Conservation (phyloP, 2,329 filamentous ascomycete species). For the Microcyclosporella mali region DNA sequence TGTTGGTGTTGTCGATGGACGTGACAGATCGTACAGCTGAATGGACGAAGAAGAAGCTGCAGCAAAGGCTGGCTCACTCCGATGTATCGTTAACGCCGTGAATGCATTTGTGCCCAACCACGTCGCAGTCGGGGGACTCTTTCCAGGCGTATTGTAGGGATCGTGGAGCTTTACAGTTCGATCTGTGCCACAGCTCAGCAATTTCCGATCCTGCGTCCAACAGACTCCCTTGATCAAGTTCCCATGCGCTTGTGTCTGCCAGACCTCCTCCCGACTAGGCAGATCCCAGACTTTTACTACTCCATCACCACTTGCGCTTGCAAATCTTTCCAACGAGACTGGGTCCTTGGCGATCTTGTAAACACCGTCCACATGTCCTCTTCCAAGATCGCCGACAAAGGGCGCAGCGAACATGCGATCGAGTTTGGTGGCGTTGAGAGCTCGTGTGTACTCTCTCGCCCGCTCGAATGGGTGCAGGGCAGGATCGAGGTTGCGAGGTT, state of each 20-base stretch:
- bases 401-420: constrained; percentile 86
- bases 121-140: constrained; percentile 68
- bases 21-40: constrained; percentile 80
- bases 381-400: constrained; percentile 79
- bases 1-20: constrained; percentile 68
- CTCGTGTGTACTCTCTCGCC: constrained; percentile 75
- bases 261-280: constrained; percentile 64
- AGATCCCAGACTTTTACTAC: constrained; percentile 91
- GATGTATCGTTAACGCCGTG: constrained; percentile 76
- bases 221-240: constrained; percentile 88
- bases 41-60: constrained; percentile 67
- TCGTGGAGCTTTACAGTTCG: constrained; percentile 86
- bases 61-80: constrained; percentile 71
- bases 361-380: constrained; percentile 82
- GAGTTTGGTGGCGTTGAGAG: constrained; percentile 79
- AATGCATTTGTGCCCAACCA: constrained; percentile 82
- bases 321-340: constrained; percentile 45
- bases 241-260: constrained; percentile 77
- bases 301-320: constrained; percentile 84
- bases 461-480: constrained; percentile 85
- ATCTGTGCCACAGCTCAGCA: constrained; percentile 82
- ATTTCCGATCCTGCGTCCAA: constrained; percentile 79
- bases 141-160: constrained; percentile 67
- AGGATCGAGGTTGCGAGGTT: constrained; percentile 70
- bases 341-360: constrained; percentile 46